A percentile compares a stretch with the other conserved stretches of the same genome.
Evolutionary conservation across 208 protist species (phyloP).

Genomic region (Acanthamoeba royreba): DNA sequence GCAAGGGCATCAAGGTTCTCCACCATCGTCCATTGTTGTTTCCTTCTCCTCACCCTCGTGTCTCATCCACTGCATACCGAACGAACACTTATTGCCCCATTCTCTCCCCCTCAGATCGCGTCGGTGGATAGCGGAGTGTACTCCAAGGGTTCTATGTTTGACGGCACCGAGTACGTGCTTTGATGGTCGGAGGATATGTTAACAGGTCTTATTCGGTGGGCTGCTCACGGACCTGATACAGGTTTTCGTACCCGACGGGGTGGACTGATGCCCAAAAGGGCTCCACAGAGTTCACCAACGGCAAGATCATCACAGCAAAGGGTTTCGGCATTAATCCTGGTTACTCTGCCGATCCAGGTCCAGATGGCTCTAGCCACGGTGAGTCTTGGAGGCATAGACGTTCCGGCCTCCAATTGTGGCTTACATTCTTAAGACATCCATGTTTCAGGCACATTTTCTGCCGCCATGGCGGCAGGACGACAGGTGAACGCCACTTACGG

Average conservation of each 20-base stretch:
- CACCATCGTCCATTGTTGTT: neutral
- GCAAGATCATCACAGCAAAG: neutral
- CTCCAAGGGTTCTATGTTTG: neutral
- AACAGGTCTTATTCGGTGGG: neutral
- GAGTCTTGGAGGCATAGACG: neutral
- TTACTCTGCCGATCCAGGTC: too few relatives aligned
- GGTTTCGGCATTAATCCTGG: neutral
- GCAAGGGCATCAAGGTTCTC: neutral
- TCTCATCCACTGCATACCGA: neutral
- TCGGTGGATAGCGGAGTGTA: neutral
- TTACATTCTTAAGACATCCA: too few relatives aligned
- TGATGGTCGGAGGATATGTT: neutral
- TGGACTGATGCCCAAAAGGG: neutral
- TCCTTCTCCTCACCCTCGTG: neutral
- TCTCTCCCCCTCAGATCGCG: neutral
- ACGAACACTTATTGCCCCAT: too few relatives aligned
- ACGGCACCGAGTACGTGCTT: neutral
- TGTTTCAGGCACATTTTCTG: neutral
- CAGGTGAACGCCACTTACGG: neutral
- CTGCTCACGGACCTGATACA: neutral
- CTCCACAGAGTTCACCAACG: neutral
- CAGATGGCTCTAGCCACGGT: too few relatives aligned
- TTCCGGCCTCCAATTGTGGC: too few relatives aligned
- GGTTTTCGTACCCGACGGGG: neutral
- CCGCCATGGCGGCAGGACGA: neutral